Conservation (phyloP, 768 basidiomycete genomes). For the Dentipellis sp. region DNA sequence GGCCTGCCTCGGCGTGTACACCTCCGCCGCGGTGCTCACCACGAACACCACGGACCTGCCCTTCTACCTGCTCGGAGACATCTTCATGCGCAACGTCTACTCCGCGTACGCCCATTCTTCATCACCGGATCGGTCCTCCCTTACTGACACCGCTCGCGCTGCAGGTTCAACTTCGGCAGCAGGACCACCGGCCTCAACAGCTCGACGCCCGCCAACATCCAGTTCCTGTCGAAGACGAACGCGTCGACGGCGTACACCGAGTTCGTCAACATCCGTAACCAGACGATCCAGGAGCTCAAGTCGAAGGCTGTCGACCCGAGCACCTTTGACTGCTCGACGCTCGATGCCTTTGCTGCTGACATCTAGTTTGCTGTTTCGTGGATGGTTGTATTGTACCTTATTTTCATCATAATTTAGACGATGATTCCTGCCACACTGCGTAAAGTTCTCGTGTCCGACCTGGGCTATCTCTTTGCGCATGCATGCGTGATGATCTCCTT, state of each 20-base stretch:
- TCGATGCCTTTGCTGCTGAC: no score
- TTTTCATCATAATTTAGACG: no score
- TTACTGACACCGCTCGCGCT: not conserved
- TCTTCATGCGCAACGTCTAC: not conserved
- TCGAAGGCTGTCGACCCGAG: not conserved
- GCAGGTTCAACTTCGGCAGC: not conserved
- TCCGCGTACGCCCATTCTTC: not conserved
- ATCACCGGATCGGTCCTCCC: not conserved
- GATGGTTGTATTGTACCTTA: no score
- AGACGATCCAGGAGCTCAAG: not conserved
- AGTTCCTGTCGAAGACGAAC: not conserved
- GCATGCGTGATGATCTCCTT: no score
- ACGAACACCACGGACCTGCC: not conserved
- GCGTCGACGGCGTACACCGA: not conserved
- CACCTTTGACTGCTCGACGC: not conserved
- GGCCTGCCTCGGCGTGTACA: not conserved
- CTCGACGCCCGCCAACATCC: not conserved
- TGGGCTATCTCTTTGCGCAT: no score
- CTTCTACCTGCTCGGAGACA: not conserved
- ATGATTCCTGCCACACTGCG: no score
- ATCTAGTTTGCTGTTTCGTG: no score
- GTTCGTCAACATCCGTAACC: not conserved
- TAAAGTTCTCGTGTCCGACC: no score
- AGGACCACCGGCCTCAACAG: not conserved
- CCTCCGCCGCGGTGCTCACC: not conserved